Base-by-base conservation (phyloP, 1,284 basidiomycete genomes). In the Fomitopsis betulina region DNA sequence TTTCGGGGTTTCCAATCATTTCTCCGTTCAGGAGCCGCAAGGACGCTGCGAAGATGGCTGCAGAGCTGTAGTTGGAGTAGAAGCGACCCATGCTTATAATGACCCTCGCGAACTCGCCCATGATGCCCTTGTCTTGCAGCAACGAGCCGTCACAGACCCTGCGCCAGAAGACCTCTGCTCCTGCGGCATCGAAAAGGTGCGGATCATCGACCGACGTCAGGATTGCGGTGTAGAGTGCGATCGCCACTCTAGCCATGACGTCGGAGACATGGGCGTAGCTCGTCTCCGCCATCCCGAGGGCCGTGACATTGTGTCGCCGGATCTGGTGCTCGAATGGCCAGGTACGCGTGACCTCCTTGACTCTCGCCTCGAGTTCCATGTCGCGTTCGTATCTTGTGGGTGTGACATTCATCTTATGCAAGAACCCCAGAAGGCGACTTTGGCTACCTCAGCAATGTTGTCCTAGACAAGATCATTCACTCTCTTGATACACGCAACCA, bases 171-270 rank as follows among this genome's bases (percentile, higher is more conserved):
- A 30, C 27, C 13, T 23, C 12, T 12, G 47, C 38, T 6, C 21
- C 27, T 1, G 35, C 3, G 2, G 43, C 19, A 13, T 55, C n/a
- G 30, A 42, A 35, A 12, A 40, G 25, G 1, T 17, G 39, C 7
- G 54, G 47, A 19, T 47, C 38, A 30, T 55, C 54, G 32, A 59
- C 1, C 7, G 13, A 15, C 10, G 49, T 38, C 8, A 42, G n/a
- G 7, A 55, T 6, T 2, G 57, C 53, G 21, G 53, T 50, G 23
- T 40, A 58, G 6, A 55, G 17, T 8, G 57, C 53, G n/a, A 58
- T 19, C 3, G 27, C 19, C 1, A 42, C 38, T 19, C 55, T 49
- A 4, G 47, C 23, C 1, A 53, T 49, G n/a, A 59, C 8, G 35
- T 37, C 30, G 32, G 9, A 15, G 39, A 52, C 15, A 10, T 59